Base-by-base conservation (phyloP, 1,284 basidiomycete species). In the Leccinum griseonigrum region DNA sequence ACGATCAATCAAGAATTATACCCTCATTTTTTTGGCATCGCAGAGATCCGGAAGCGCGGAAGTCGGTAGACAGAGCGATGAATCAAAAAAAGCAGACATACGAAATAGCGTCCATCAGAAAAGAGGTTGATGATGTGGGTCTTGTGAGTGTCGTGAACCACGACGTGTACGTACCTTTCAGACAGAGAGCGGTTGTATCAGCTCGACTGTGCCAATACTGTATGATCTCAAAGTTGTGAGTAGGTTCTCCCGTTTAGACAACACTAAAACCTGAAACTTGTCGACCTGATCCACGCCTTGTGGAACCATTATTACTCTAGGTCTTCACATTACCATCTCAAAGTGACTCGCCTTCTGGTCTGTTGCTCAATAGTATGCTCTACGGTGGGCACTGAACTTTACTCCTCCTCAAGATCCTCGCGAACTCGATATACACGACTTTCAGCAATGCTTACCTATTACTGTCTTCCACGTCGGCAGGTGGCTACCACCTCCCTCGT, bases 41-140 rank as follows among this genome's bases (percentile, higher is more conserved):
- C 94, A 96, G 4, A 96, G 75, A 63, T 93, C 90, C 48, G 91
- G 87, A 31, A 96, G 81, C 0, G 92, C 86, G 60, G 93, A 92
- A 2, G 93, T 92, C 10, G 83, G 79, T 0, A 92, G 78, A 62
- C 90, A 91, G 7, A 95, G 78, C 0, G 76, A 68, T 0, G 82
- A 80, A 59, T 91, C 87, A 0, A 85, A 78, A 8, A 94, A 76
- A 1, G 90, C 87, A 14, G 43, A 94, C 87, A 71, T 90, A 95
- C 13, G 81, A 82, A 59, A 73, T 75, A 0, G 67, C 70, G 14
- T 70, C 74, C 71, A 79, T 73, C 40, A 75, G 63, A 10, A 80
- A 70, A 9, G 73, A 70, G 3, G 75, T 64, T 0, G 74, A 69
- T 1, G 73, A 73, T 2, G 74, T 71, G 1, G 73, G 70, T 13